These are phyloP conservation scores for Phytophthora tubulina DNA, from an alignment of 352 stramenopile species.

Conservation along the genomic window DNA sequence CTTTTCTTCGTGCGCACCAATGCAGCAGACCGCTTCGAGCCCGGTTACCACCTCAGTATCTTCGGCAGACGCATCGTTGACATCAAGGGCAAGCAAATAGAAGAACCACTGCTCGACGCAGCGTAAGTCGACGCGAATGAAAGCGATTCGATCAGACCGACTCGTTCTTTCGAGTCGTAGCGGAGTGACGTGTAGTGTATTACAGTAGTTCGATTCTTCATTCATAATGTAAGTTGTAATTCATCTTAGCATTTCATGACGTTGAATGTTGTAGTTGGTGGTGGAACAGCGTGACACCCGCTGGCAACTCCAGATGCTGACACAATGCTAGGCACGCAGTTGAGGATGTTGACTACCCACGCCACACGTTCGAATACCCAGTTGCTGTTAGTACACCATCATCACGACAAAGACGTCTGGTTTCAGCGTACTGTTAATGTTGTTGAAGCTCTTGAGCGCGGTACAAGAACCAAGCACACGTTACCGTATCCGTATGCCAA, in stretches of 20 bases:
- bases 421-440: too few species aligned
- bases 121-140: slow-evolving; percentile 1
- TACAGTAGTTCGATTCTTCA: too few species aligned
- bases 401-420: too few species aligned
- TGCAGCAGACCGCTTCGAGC: slow-evolving; percentile 67
- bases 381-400: neutral
- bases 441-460: neutral
- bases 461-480: slow-evolving; percentile 11
- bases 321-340: neutral
- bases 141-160: neutral
- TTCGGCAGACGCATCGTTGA: slow-evolving; percentile 63
- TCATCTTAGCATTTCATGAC: too few species aligned
- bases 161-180: too few species aligned
- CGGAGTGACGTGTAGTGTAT: too few species aligned
- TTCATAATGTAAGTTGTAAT: too few species aligned
- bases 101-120: slow-evolving; percentile 35
- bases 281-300: too few species aligned
- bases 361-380: neutral
- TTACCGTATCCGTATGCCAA: neutral
- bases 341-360: neutral
- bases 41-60: slow-evolving; percentile 70
- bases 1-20: slow-evolving; percentile 76
- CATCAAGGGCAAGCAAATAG: slow-evolving; percentile 58
- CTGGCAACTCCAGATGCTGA: too few species aligned
- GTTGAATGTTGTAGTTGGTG: too few species aligned